Percentiles rank a stretch among this genome's conserved stretches.
Evolutionary conservation across 2,329 filamentous ascomycete genomes (phyloP).

Genomic region (Fusarium falciforme): DNA sequence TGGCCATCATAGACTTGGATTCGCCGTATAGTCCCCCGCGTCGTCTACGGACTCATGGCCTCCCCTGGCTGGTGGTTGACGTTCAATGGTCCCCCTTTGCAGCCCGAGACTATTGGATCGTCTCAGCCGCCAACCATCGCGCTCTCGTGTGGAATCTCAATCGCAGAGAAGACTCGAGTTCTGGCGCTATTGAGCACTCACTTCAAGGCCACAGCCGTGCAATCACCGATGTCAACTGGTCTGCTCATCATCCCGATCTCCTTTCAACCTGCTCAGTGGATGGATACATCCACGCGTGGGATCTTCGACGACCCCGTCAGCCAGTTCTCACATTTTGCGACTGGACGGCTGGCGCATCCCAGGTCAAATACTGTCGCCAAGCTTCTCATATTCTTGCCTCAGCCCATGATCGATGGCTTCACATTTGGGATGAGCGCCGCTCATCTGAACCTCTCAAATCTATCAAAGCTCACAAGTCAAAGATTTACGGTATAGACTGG

Average conservation of each 20-base stretch:
- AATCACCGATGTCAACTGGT: conserved; percentile 97
- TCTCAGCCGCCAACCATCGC: conserved; percentile 93
- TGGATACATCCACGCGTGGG: conserved; percentile 94
- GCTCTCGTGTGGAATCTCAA: conserved; percentile 94
- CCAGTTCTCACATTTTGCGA: conserved; percentile 87
- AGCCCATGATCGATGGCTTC: conserved; percentile 87
- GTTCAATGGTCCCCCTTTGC: conserved; percentile 98
- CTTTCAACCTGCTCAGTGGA: conserved; percentile 93
- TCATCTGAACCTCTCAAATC: conserved; percentile 82
- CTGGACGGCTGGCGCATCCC: conserved; percentile 93
- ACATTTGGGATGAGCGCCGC: conserved; percentile 90
- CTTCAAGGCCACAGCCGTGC: conserved; percentile 85
- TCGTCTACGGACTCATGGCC: conserved; percentile 82
- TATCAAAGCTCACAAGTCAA: conserved; percentile 89
- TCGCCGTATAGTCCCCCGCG: conserved; percentile 88
- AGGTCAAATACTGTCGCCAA: conserved; percentile 94
- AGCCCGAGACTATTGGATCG: conserved; percentile 89
- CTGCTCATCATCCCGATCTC: conserved; percentile 88
- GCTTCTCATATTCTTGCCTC: conserved; percentile 89
- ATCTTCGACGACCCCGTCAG: conserved; percentile 78
- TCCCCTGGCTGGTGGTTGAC: conserved; percentile 95
- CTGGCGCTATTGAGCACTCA: conserved; percentile 83
- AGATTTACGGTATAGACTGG: conserved; percentile 97
- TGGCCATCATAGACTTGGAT: conserved; percentile 93
- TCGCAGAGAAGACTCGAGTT: conserved; percentile 76